Base-by-base conservation (phyloP, 495 filamentous ascomycete species). In the Annulohypoxylon maeteangense region DNA sequence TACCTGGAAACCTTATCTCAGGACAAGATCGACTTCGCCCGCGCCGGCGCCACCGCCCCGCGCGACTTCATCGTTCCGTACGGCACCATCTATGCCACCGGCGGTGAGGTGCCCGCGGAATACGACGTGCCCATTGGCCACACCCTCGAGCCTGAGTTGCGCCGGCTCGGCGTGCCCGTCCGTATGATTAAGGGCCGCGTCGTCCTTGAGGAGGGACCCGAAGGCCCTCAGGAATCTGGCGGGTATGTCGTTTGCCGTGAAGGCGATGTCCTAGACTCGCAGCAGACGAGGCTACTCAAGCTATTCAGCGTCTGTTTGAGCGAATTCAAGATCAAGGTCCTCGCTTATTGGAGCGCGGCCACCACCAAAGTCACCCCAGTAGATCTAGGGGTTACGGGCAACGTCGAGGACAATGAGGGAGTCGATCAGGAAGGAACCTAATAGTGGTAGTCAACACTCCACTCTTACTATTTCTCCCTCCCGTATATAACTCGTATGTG, bases 241-340 rank as follows among this genome's bases (percentile, higher is more conserved):
- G 81, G 82, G 11, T 97, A 93, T 76, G 85, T 82, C 20, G 89
- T 99, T 20, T 97, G 94, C 78, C 85, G 87, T 59, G 88, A 92
- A 74, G 95, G 96, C 1, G 87, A 97, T 72, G 85, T 88, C 59
- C 78, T 99, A 38, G 93, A 97, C 75, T 92, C 90, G 36, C 85
- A 94, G 51, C 95, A 99, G 85, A 97, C 95, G 68, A 89, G 92
- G 55, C 79, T 99, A 75, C 78, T 99, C 80, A 99, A 99, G 88
- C 86, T 97, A 77, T 98, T 99, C 82, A 92, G 93, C 58, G 86
- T 96, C 23, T 90, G 89, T 38, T 90, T 92, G 78, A 90, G 93
- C 62, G 95, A 98, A 83, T 99, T 99, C 81, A 87, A 83, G 70
- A 88, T 99, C 22, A 80, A 87, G 69, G 78, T 97, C 62, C 83